Conservation (phyloP, 2,329 filamentous ascomycete species). For the Sphaerulina musiva region DNA sequence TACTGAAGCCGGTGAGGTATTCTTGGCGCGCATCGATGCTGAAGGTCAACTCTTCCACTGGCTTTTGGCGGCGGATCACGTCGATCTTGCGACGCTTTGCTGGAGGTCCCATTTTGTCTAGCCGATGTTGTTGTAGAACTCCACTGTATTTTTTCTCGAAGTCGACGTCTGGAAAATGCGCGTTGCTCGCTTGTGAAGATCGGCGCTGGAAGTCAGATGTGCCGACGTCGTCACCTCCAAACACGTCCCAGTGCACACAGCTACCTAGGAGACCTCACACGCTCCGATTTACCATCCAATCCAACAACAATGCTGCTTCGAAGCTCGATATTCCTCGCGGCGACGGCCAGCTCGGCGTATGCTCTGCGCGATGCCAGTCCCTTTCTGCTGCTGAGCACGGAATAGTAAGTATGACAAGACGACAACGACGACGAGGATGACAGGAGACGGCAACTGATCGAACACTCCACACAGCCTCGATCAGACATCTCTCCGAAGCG, state of each 20-base stretch:
- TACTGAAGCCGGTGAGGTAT: constrained; percentile 93
- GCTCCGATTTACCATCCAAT: too few relatives aligned
- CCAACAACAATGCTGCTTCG: constrained; percentile 9
- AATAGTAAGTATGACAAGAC: constrained; percentile 51
- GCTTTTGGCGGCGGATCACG: constrained; percentile 3
- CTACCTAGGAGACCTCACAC: constrained; percentile 8
- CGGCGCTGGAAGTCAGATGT: neutral
- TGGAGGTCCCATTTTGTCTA: constrained; percentile 5
- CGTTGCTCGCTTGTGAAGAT: neutral
- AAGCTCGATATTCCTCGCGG: constrained; percentile 23
- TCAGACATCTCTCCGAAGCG: constrained; percentile 9
- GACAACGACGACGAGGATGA: neutral
- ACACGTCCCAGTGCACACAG: neutral
- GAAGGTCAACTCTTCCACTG: constrained; percentile 64
- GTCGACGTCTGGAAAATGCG: constrained; percentile 8
- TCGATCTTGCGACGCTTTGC: constrained; percentile 12
- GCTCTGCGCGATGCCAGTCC: constrained; percentile 58
- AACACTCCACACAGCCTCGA: constrained; percentile 4
- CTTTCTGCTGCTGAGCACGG: constrained; percentile 80
- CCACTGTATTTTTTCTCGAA: constrained; percentile 3
- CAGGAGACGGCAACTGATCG: neutral
- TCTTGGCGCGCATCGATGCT: constrained; percentile 73
- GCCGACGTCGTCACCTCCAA: neutral
- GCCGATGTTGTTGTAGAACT: neutral
- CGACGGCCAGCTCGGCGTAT: constrained; percentile 39